phyloP scores from a whole-genome alignment of 768 basidiomycete genomes.

The Ramaria rubella region DNA sequence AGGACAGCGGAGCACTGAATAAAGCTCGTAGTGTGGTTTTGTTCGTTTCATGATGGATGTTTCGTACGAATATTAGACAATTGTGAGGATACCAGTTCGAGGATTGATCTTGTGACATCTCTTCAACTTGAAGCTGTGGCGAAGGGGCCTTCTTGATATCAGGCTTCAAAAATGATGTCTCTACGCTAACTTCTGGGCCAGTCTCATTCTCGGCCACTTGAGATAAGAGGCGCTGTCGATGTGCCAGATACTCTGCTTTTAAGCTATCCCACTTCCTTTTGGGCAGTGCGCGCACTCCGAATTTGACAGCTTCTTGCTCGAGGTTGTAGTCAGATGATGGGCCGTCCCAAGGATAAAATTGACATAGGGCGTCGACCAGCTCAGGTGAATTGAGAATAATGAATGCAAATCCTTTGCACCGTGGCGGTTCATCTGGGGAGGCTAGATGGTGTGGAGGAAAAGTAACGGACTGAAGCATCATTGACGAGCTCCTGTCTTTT shows the following conservation, averaged over 20 bases:
- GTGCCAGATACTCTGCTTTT: constrained; percentile 62
- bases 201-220: constrained; percentile 9
- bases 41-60: constrained; percentile 70
- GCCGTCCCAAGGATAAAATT: constrained; percentile 56
- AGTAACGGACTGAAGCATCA: constrained; percentile 43
- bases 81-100: constrained; percentile 42
- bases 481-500: background rate
- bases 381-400: constrained; percentile 42
- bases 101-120: background rate
- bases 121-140: background rate
- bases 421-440: constrained; percentile 44
- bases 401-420: constrained; percentile 72
- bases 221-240: constrained; percentile 49
- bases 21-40: constrained; percentile 68
- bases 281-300: constrained; percentile 51
- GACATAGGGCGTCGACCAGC: constrained; percentile 38
- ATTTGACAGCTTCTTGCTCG: constrained; percentile 39
- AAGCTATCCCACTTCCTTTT: constrained; percentile 59
- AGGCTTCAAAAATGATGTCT: background rate
- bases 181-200: background rate
- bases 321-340: background rate
- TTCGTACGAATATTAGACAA: constrained; percentile 65
- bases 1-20: constrained; percentile 40
- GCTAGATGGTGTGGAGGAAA: constrained; percentile 64
- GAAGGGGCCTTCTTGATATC: background rate